phyloP scores from a whole-genome alignment of 2,329 filamentous ascomycete species.

The Talaromyces verruculosus region DNA sequence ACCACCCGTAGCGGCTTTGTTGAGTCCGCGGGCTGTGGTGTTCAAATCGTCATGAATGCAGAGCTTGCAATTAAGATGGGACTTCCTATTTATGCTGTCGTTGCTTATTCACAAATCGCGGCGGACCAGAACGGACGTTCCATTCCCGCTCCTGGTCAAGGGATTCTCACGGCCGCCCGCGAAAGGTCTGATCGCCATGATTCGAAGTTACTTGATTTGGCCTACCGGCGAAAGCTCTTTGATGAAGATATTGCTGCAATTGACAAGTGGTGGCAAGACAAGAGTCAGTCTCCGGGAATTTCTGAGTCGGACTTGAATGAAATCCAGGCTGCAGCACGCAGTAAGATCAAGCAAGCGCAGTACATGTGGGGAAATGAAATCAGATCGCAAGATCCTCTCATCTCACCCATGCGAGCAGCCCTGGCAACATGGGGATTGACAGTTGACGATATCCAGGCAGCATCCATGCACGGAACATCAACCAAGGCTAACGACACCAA shows the following conservation, averaged over 20 bases:
- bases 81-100: conserved; percentile 78
- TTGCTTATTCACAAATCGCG: conserved; percentile 90
- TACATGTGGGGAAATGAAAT: conserved; percentile 95
- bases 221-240: conserved; percentile 68
- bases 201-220: conserved; percentile 92
- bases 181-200: conserved; percentile 89
- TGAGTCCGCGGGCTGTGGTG: conserved; percentile 94
- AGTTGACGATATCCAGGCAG: conserved; percentile 89
- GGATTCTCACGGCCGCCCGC: conserved; percentile 75
- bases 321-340: conserved; percentile 62
- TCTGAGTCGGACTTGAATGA: not conserved
- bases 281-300: not conserved
- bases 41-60: conserved; percentile 17
- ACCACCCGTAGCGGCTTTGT: conserved; percentile 98
- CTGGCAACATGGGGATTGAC: conserved; percentile 97
- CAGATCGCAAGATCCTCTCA: conserved; percentile 92
- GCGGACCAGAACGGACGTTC: conserved; percentile 99
- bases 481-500: conserved; percentile 99
- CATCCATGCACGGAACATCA: conserved; percentile 97
- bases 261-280: conserved; percentile 64
- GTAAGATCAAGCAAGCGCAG: conserved; percentile 93
- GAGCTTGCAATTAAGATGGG: conserved; percentile 19
- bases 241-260: conserved; percentile 15
- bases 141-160: conserved; percentile 94
- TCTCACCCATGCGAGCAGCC: conserved; percentile 91